These are phyloP conservation scores for Aspergillus bombycis DNA, from an alignment of 2,329 filamentous ascomycete genomes.

Conservation along the genomic window DNA sequence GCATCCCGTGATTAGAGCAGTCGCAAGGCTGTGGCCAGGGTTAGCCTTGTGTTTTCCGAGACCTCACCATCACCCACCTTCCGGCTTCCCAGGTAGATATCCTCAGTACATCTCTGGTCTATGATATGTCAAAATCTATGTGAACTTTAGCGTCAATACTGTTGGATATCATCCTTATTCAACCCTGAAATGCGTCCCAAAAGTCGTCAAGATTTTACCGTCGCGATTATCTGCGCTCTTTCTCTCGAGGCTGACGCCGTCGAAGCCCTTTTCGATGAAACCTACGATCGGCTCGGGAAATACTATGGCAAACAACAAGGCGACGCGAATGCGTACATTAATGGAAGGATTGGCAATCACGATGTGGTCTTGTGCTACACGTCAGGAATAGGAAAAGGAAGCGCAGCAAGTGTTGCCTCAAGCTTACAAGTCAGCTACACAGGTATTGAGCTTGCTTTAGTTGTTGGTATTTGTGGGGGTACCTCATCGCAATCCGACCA, in stretches of 20 bases:
- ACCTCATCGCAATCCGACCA: slow-evolving; percentile 9
- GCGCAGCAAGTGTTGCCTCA: slow-evolving; percentile 10
- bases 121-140: slow-evolving; percentile 23
- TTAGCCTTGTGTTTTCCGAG: too few species aligned
- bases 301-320: slow-evolving; percentile 11
- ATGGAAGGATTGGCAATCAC: slow-evolving; percentile 23
- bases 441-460: slow-evolving; percentile 19
- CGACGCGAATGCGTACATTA: slow-evolving; percentile 17
- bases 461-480: slow-evolving; percentile 27
- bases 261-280: slow-evolving; percentile 17
- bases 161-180: too few species aligned
- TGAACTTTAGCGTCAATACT: too few species aligned
- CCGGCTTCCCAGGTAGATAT: too few species aligned
- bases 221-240: slow-evolving; percentile 24
- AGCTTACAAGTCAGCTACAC: slow-evolving; percentile 9
- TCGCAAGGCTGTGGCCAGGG: too few species aligned
- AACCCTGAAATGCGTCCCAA: slow-evolving; percentile 1
- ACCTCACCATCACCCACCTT: too few species aligned
- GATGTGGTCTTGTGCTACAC: slow-evolving; percentile 25
- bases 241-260: slow-evolving; percentile 18
- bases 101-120: too few species aligned
- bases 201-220: slow-evolving; percentile 11
- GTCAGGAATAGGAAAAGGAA: slow-evolving; percentile 22
- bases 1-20: too few species aligned
- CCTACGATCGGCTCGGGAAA: slow-evolving; percentile 7